Evolutionary conservation across 345 rosid genomes (phyloP).

Genomic region (Brassica juncea): DNA sequence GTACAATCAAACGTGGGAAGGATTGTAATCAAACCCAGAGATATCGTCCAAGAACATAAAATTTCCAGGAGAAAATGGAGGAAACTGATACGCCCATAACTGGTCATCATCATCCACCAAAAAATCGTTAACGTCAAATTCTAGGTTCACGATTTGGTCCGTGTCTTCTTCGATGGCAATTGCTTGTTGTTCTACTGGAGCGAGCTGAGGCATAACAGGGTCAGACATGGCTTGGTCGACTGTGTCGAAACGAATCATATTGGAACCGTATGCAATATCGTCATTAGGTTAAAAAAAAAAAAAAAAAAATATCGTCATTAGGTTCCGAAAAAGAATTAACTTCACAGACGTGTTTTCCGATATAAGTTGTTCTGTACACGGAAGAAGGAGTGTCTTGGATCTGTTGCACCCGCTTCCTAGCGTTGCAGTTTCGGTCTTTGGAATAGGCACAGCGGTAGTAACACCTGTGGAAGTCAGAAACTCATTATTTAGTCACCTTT

Average conservation of each 20-base stretch:
- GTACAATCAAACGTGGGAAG: neutral
- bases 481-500: too few relatives aligned
- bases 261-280: neutral
- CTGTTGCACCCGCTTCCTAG: constrained; percentile 50
- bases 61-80: neutral
- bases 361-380: constrained; percentile 38
- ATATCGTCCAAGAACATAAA: neutral
- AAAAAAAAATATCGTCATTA: neutral
- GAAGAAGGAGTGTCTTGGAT: constrained; percentile 26
- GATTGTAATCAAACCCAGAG: neutral
- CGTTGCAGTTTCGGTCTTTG: constrained; percentile 43
- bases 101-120: constrained; percentile 15
- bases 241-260: neutral
- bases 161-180: neutral
- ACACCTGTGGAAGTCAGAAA: constrained; percentile 21
- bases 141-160: constrained; percentile 1
- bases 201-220: neutral
- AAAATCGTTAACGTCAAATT: neutral
- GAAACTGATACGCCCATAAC: neutral
- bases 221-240: neutral
- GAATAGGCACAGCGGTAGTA: constrained; percentile 50
- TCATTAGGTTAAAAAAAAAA: neutral
- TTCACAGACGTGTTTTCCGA: constrained; percentile 38
- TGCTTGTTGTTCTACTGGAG: neutral
- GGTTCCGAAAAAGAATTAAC: neutral